Evolutionary conservation across 2,329 filamentous ascomycete genomes (phyloP).

Genomic region (Fusarium clavum): DNA sequence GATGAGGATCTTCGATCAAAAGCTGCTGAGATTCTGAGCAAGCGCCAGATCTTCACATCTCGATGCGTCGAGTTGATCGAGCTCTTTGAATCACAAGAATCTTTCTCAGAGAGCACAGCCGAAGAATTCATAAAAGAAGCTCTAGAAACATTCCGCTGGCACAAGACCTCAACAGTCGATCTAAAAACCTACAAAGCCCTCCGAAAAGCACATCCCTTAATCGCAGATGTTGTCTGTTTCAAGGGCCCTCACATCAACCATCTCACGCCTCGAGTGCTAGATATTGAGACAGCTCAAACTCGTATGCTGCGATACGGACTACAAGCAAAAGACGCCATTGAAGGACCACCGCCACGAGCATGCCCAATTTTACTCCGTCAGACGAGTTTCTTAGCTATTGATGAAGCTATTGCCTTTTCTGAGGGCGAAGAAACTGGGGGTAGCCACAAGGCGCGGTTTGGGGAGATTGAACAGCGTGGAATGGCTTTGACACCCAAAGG

Average conservation of each 20-base stretch:
- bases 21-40: slow-evolving; percentile 50
- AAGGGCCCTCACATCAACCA: slow-evolving; percentile 64
- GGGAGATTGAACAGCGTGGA: slow-evolving; percentile 65
- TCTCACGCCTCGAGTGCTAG: slow-evolving; percentile 62
- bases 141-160: slow-evolving; percentile 62
- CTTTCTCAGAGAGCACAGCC: slow-evolving; percentile 48
- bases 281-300: slow-evolving; percentile 59
- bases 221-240: slow-evolving; percentile 60
- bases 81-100: slow-evolving; percentile 47
- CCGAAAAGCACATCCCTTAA: slow-evolving; percentile 57
- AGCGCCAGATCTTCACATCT: slow-evolving; percentile 57
- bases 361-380: slow-evolving; percentile 63
- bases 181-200: slow-evolving; percentile 57
- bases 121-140: slow-evolving; percentile 56
- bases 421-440: slow-evolving; percentile 44
- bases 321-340: slow-evolving; percentile 61
- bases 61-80: slow-evolving; percentile 54
- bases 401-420: slow-evolving; percentile 59
- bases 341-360: slow-evolving; percentile 59
- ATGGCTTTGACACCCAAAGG: slow-evolving; percentile 61
- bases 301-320: slow-evolving; percentile 57
- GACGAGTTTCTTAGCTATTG: slow-evolving; percentile 64
- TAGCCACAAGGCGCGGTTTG: slow-evolving; percentile 62
- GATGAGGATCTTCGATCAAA: slow-evolving; percentile 48
- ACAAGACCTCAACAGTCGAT: slow-evolving; percentile 54